Conservation (phyloP, 345 rosid genomes). For the Citrus glauca region DNA sequence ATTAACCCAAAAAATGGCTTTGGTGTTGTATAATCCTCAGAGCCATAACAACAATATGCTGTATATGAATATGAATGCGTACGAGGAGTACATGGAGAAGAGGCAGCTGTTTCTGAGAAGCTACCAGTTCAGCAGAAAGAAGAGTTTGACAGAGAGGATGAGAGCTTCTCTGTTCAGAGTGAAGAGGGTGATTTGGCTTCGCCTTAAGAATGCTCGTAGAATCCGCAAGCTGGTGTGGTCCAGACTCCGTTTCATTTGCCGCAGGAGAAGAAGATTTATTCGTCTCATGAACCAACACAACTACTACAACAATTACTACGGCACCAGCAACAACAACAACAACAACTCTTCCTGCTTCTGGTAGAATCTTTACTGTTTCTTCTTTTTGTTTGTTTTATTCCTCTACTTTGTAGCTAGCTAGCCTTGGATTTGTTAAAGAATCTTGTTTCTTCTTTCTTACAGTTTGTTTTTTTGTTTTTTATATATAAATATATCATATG, state of each 20-base stretch:
- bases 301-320: neutral
- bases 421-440: neutral
- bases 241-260: conserved; percentile 40
- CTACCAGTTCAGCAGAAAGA: conserved; percentile 71
- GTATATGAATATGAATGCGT: too few species aligned
- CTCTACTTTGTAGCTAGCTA: too few species aligned
- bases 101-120: conserved; percentile 73
- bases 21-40: neutral
- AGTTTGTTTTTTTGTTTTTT: neutral
- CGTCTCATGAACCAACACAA: conserved; percentile 30
- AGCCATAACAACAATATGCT: neutral
- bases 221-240: conserved; percentile 52
- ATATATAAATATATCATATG: too few species aligned
- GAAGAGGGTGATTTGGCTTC: conserved; percentile 52
- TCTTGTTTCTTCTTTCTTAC: neutral
- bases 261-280: conserved; percentile 40
- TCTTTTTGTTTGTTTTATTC: neutral
- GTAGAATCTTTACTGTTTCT: neutral
- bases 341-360: conserved; percentile 19
- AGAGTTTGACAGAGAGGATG: conserved; percentile 47
- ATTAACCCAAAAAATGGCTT: neutral
- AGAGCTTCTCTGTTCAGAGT: conserved; percentile 39
- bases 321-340: too few species aligned
- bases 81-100: conserved; percentile 42
- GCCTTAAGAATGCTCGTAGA: conserved; percentile 40